phyloP scores from a whole-genome alignment of 495 filamentous ascomycete species.

The Hypoxylon perforatum region DNA sequence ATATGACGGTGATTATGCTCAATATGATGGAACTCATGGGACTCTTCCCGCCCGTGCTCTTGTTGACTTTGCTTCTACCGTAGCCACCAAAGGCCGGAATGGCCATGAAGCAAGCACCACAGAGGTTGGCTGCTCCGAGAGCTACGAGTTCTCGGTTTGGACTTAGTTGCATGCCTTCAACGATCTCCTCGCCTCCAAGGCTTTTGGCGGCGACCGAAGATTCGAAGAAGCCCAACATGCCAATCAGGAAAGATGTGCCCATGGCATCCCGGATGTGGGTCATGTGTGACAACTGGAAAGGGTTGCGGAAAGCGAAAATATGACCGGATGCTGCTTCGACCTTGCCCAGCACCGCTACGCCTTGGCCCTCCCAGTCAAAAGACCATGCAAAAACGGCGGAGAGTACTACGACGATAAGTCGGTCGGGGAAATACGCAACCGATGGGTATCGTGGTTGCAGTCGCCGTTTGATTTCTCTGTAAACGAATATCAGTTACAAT shows the following conservation, averaged over 20 bases:
- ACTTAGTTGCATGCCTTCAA: conserved; percentile 82
- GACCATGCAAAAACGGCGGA: conserved; percentile 82
- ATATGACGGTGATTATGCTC: conserved; percentile 81
- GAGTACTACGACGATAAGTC: conserved; percentile 88
- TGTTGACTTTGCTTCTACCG: conserved; percentile 94
- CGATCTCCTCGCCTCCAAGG: conserved; percentile 72
- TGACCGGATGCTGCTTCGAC: conserved; percentile 74
- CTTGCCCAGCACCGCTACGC: conserved; percentile 84
- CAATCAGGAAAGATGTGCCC: conserved; percentile 92
- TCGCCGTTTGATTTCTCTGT: conserved; percentile 80
- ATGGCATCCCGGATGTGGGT: conserved; percentile 86
- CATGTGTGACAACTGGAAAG: conserved; percentile 79
- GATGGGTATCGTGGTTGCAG: conserved; percentile 82
- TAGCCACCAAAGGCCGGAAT: conserved; percentile 97
- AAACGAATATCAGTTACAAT: conserved; percentile 21
- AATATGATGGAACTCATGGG: conserved; percentile 92
- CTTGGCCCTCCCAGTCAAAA: conserved; percentile 82
- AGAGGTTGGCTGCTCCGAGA: conserved; percentile 86
- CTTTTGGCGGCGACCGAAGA: conserved; percentile 97
- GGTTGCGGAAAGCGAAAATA: conserved; percentile 85
- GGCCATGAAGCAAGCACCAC: conserved; percentile 90
- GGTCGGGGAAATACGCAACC: conserved; percentile 91
- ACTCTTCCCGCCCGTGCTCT: conserved; percentile 87
- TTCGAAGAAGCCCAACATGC: conserved; percentile 97
- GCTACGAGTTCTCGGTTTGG: conserved; percentile 96